Evolutionary conservation across 352 stramenopile species (phyloP), one percentile per base, ranked within the genome.

Genomic region (Pythium angustatum): DNA sequence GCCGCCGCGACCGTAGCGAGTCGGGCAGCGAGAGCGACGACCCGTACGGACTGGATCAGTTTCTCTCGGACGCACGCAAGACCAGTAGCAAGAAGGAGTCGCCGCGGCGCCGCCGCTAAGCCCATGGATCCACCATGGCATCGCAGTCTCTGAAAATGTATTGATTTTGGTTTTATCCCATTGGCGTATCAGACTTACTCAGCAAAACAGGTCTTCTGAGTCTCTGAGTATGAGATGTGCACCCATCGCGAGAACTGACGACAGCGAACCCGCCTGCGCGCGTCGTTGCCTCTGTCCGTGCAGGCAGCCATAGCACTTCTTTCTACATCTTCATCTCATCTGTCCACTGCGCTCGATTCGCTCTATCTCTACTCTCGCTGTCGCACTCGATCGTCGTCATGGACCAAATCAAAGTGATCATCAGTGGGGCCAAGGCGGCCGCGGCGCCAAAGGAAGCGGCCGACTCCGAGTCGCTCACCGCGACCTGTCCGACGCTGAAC

Each of bases 31-130:
- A 76, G 22, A 77, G 77, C 33, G 77, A 91, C 54, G 88, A 96
- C 45, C 88, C 88, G 34, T 96, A 93, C 34, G 87, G 85, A 19
- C 65, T 96, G 28, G 88, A 94, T 57, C 79, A 91, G 64, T 94
- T 95, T 58, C 68, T 95, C 26, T 83, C 82, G 14, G 84, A 95
- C 34, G 86, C 86, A 11, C 79, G 86, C 45, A 73, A 73, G 57
- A 69, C 26, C 47, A 73, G 30, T 31, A 68, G 3, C n/a, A 71
- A 63, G 52, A 71, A 63, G 28, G 45, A 43, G 6, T 52, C 45
- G 33, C 50, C 64, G 26, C 61, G 30, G 7, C 64, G 64, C 26
- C 57, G 57, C 33, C 56, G 56, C 26, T 62, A 49, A 36, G 10
- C 12, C 6, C 12, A n/a, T n/a, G n/a, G n/a, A n/a, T n/a, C n/a